These are phyloP conservation scores for Acephala macrosclerotiorum DNA, from an alignment of 2,329 filamentous ascomycete species.

Conservation along the genomic window DNA sequence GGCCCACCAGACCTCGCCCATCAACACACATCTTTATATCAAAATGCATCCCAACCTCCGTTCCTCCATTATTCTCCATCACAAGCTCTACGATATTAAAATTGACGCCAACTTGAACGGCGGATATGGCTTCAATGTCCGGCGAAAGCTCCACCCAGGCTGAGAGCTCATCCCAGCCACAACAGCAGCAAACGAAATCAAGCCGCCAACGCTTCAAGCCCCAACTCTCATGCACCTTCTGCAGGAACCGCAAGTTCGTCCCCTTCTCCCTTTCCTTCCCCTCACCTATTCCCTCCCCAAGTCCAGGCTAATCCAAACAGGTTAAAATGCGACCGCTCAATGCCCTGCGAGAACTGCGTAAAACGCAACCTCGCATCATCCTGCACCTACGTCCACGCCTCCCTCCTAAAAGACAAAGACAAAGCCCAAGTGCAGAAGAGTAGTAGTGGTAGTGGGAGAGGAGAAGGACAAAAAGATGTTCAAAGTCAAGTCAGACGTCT, in stretches of 20 bases:
- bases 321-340: conserved; percentile 59
- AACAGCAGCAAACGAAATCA: too few species aligned
- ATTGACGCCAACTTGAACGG: neutral
- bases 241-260: conserved; percentile 38
- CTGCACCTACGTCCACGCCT: conserved; percentile 58
- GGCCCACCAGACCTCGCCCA: neutral
- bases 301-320: conserved; percentile 21
- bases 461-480: conserved; percentile 52
- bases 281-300: neutral
- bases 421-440: conserved; percentile 24
- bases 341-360: conserved; percentile 60
- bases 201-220: conserved; percentile 38
- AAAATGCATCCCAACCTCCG: conserved; percentile 8
- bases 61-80: neutral
- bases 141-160: neutral
- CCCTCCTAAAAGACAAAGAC: conserved; percentile 40
- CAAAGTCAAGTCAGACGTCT: conserved; percentile 60
- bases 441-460: neutral
- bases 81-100: neutral
- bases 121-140: neutral
- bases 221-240: conserved; percentile 41
- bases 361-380: conserved; percentile 55
- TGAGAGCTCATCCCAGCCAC: neutral
- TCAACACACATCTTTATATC: neutral
- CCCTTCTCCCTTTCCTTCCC: neutral